A percentile compares a stretch with the other conserved stretches of the same genome.
Conservation (phyloP, 2,329 filamentous ascomycete genomes). For the Aspergillus quadricinctus region DNA sequence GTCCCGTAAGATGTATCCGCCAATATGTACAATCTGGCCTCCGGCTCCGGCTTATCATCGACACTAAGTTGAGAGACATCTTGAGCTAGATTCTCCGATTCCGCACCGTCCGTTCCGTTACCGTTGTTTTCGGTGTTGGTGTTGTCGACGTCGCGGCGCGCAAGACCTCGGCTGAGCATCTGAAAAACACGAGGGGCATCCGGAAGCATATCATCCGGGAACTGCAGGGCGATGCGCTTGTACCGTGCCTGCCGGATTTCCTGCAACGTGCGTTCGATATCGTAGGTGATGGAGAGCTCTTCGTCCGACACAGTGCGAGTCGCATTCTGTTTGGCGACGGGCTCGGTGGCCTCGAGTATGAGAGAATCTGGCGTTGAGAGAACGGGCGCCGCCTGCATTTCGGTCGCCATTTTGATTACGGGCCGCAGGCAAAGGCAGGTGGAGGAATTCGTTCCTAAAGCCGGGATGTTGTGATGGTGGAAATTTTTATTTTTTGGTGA, state of each 20-base stretch:
- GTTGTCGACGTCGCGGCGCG: constrained; percentile 19
- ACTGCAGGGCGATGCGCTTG: constrained; percentile 82
- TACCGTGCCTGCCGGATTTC: constrained; percentile 72
- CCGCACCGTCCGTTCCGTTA: constrained; percentile 11
- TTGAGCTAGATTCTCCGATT: constrained; percentile 18
- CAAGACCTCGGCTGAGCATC: constrained; percentile 54
- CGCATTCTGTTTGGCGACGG: constrained; percentile 33
- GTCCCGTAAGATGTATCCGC: constrained; percentile 96
- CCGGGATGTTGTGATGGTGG: constrained; percentile 6
- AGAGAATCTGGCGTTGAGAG: constrained; percentile 61
- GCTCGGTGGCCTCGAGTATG: constrained; percentile 53
- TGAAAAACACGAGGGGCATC: constrained; percentile 80
- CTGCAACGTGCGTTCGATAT: constrained; percentile 71
- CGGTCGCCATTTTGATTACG: constrained; percentile 21
- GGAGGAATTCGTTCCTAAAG: not conserved
- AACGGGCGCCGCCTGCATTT: constrained; percentile 49
- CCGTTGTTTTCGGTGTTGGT: constrained; percentile 10
- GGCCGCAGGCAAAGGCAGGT: not conserved
- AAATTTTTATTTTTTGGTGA: constrained; percentile 18
- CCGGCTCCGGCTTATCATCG: constrained; percentile 17
- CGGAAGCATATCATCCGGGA: constrained; percentile 85
- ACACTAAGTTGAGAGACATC: constrained; percentile 25
- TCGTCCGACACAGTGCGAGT: constrained; percentile 52
- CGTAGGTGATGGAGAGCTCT: constrained; percentile 73
- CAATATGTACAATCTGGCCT: constrained; percentile 67